Evolutionary conservation across 2,329 filamentous ascomycete species (phyloP), one percentile per base, ranked within the genome.

Genomic region (Neocatenulostroma microsporum): DNA sequence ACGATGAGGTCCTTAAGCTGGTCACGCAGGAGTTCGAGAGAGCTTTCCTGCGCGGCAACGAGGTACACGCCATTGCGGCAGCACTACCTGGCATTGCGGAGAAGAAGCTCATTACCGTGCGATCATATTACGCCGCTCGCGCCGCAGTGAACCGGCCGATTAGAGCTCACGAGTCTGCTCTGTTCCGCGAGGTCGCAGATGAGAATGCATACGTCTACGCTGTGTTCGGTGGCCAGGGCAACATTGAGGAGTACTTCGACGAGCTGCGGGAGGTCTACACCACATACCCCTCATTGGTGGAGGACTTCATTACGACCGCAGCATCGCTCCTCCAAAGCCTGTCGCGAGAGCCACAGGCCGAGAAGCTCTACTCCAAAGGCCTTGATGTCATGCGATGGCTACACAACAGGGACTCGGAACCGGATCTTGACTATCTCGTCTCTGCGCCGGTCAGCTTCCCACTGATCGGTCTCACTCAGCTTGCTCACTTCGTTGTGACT

Each of bases 171-270:
- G 84, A 94, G 60, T 96, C 93, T 26, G 93, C 91, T 23, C 74
- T 98, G 30, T 77, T 95, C 57, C 78, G 91, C 50, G 89, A 91
- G 34, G 86, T 86, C 8, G 80, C 83, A 30, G 88, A 95, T 45
- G 81, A 78, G 44, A 79, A 80, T 38, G 88, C 88, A 37, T 81
- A 78, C 52, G 76, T 98, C 42, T 98, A 94, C 69, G 88, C 81
- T 48, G 87, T 98, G 44, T 94, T 96, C 50, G 91, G 91, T 42
- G 91, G 91, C 5, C 91, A 98, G 62, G 91, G 91, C 53, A 98
- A 98, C 64, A 96, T 98, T 47, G 89, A 98, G 65, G 93, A 98
- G 67, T 98, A 98, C 67, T 98, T 98, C 56, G 89, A 98, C 51
- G 91, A 98, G 69, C 76, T 98, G 45, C 80, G 91, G 39, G 83